Percentiles rank a stretch among this genome's conserved stretches.
Conservation (phyloP, 2,329 filamentous ascomycete species). For the Fusarium equiseti region DNA sequence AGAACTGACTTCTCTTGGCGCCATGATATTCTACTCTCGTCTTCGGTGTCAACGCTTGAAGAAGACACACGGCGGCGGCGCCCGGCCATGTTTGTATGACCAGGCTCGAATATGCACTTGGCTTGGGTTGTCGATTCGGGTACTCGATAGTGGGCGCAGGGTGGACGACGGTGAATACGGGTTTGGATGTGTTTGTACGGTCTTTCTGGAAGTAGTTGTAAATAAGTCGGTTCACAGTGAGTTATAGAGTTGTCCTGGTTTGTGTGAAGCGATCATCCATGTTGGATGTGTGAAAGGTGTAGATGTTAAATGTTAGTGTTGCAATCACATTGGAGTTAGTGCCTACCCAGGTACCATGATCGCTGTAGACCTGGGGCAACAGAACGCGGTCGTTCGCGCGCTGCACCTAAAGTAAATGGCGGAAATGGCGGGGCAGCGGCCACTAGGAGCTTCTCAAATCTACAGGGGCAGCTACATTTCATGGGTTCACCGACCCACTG, state of each 20-base stretch:
- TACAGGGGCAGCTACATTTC: constrained; percentile 6
- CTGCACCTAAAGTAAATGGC: background rate
- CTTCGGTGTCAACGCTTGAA: constrained; percentile 60
- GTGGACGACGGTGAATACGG: background rate
- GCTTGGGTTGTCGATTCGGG: constrained; percentile 2
- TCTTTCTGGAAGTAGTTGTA: background rate
- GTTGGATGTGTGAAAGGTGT: background rate
- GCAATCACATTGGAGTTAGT: background rate
- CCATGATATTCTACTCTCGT: constrained; percentile 53
- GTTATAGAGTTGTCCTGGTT: background rate
- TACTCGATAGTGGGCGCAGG: background rate
- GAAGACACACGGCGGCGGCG: constrained; percentile 58
- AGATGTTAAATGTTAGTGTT: background rate
- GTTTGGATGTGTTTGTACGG: background rate
- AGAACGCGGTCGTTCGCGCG: constrained; percentile 31
- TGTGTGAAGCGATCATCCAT: background rate
- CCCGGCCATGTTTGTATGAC: constrained; percentile 55
- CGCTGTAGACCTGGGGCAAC: background rate
- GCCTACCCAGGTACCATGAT: background rate
- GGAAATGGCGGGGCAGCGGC: constrained; percentile 30
- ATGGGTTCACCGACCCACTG: background rate
- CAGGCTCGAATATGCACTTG: constrained; percentile 3
- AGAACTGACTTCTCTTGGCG: constrained; percentile 53
- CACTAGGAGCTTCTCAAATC: constrained; percentile 19
- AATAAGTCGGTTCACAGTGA: too few relatives aligned